Base-by-base conservation (phyloP, 2,329 filamentous ascomycete genomes). In the Ilyonectria sp. region DNA sequence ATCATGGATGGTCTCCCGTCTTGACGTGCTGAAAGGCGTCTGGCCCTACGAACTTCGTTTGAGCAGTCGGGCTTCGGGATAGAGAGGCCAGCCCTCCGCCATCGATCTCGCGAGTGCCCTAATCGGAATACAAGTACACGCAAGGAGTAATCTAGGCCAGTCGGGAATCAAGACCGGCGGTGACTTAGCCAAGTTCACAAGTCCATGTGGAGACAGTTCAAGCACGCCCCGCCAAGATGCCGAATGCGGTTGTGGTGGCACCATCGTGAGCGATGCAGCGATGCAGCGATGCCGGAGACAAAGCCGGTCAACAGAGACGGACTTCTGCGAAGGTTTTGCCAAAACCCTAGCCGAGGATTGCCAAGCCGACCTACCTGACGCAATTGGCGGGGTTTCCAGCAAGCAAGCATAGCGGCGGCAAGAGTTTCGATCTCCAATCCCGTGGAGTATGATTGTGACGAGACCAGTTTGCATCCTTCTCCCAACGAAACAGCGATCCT, bases 21-120 rank as follows among this genome's bases (percentile, higher is more conserved):
- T 35, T 23, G n/a, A n/a, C 50, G 23, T n/a, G 29, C 29, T 35
- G 11, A 21, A 19, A n/a, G 50, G 13, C n/a, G n/a, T 33, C 8
- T 21, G 50, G n/a, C 31, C 50, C 19, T 35, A 13, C 35, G 29
- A 53, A 53, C 29, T 53, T 6, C 35, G 50, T 35, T 53, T 53
- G n/a, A 53, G 29, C 31, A 19, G n/a, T 13, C 31, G 19, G 21
- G 9, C 29, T 19, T 19, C 21, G n/a, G 50, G 29, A 10, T 33
- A 52, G 15, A 43, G 33, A 33, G 49, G n/a, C n/a, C 17, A 31
- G 17, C 29, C 29, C 9, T 21, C 29, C 4, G 19, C 49, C 19
- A 33, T 29, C 29, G 8, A 43, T 19, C n/a, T 29, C n/a, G 49
- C 49, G 49, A 53, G 31, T 35, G 6, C 31, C 50, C 6, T n/a